These are phyloP conservation scores for Elsinoe batatas DNA, from an alignment of 2,329 filamentous ascomycete species.

Conservation along the genomic window DNA sequence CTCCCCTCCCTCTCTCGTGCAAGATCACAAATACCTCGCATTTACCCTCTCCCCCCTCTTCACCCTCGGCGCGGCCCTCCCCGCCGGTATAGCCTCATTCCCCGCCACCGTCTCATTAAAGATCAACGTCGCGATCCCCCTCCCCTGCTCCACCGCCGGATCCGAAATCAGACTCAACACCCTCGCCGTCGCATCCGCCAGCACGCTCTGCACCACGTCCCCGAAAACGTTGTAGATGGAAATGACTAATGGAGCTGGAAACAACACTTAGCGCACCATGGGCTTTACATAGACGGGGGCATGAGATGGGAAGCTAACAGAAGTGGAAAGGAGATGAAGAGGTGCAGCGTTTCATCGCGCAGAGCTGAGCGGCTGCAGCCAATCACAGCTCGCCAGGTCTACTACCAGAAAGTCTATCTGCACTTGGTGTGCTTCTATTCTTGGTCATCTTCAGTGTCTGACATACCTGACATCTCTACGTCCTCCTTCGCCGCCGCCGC, in stretches of 20 bases:
- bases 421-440: no score
- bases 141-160: conserved; percentile 5
- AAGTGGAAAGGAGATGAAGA: no score
- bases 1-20: not conserved
- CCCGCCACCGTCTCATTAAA: not conserved
- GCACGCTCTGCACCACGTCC: conserved; percentile 4
- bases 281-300: not conserved
- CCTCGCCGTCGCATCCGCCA: conserved; percentile 1
- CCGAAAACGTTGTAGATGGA: conserved; percentile 2
- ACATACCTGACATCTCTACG: not conserved
- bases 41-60: conserved; percentile 5
- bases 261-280: not conserved
- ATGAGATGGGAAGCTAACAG: not conserved
- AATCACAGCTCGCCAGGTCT: no score
- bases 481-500: not conserved
- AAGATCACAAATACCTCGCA: not conserved
- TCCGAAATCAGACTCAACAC: conserved; percentile 5
- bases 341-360: no score
- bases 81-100: not conserved
- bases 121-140: conserved; percentile 3
- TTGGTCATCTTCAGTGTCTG: not conserved
- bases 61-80: not conserved
- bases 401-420: no score
- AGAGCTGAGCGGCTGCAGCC: no score
- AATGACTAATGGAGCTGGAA: not conserved